Base-by-base conservation (phyloP, 2,329 filamentous ascomycete species). In the Apiospora malaysiana region DNA sequence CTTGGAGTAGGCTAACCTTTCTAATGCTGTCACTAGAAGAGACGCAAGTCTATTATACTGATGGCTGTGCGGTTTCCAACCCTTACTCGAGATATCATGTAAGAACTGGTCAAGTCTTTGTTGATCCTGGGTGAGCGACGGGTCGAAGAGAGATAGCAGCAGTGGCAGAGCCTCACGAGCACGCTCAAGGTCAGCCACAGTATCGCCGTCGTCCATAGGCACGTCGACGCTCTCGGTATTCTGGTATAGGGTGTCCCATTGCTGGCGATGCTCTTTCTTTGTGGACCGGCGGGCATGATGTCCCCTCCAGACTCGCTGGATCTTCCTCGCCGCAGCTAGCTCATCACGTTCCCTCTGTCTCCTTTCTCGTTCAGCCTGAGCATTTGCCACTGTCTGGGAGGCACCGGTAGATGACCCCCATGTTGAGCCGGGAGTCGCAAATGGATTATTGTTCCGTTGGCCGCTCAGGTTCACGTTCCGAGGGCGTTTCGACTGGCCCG, bases 391-490 rank as follows among this genome's bases (percentile, higher is more conserved):
- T 1, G 95, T 92, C 77, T 92, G 91, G 76, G 94, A 93, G 6
- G 93, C 87, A 23, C 90, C 91, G 21, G 87, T 87, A 9, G 85
- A 85, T 16, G 88, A 84, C 21, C 84, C 83, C 86, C 90, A 89
- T 56, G 86, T 84, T 43, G 87, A 86, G 75, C 89, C 89, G 72
- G 65, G 12, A 27, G 25, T 46, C 18, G 88, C 91, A 81, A 96
- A 97, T 4, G 94, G 94, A 78, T 97, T 97, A 78, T 97, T 97
- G 74, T 89, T 90, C 59, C 78, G 79, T 76, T 95, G 92, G 73
- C 94, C 96, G 75, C 94, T 96, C 73, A 99, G 91, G 82, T 98
- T 98, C 79, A 98, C 94, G 81, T 98, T 95, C 75, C 96, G 92
- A 73, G 92, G 92, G 75, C 93, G 93, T 78, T 94, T 91, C 77